Evolutionary conservation across 345 rosid species (phyloP).

Genomic region (Salix exigua): DNA sequence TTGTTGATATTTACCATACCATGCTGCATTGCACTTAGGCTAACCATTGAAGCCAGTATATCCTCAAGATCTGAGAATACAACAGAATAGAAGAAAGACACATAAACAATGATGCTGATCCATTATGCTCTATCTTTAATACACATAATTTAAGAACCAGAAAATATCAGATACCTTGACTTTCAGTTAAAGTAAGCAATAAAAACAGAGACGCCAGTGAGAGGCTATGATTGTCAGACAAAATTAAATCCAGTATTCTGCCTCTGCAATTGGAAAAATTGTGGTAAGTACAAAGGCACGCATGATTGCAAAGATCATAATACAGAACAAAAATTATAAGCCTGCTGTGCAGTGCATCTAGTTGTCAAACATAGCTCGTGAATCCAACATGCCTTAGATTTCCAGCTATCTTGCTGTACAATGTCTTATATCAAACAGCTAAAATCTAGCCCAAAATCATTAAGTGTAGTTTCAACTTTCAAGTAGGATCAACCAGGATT

Average conservation of each 20-base stretch:
- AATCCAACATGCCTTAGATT: background rate
- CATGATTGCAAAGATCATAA: slow-evolving; percentile 4
- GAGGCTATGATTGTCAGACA: slow-evolving; percentile 44
- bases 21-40: slow-evolving; percentile 26
- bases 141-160: background rate
- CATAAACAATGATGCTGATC: background rate
- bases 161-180: slow-evolving; percentile 41
- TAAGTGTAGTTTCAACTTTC: background rate
- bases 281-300: slow-evolving; percentile 1
- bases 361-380: background rate
- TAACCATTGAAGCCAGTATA: slow-evolving; percentile 24
- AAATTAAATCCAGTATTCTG: slow-evolving; percentile 38
- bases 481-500: background rate
- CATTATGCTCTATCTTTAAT: background rate
- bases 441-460: background rate
- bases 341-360: background rate
- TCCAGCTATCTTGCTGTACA: background rate
- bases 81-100: background rate
- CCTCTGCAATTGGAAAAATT: slow-evolving; percentile 32
- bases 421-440: background rate
- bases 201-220: slow-evolving; percentile 46
- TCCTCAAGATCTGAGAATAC: slow-evolving; percentile 36
- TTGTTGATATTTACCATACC: slow-evolving; percentile 31
- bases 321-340: background rate
- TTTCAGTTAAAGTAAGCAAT: slow-evolving; percentile 46